Evolutionary conservation across 73 alveolate species (phyloP), one percentile per base, ranked within the genome.

Genomic region (Stentor roeselii): DNA sequence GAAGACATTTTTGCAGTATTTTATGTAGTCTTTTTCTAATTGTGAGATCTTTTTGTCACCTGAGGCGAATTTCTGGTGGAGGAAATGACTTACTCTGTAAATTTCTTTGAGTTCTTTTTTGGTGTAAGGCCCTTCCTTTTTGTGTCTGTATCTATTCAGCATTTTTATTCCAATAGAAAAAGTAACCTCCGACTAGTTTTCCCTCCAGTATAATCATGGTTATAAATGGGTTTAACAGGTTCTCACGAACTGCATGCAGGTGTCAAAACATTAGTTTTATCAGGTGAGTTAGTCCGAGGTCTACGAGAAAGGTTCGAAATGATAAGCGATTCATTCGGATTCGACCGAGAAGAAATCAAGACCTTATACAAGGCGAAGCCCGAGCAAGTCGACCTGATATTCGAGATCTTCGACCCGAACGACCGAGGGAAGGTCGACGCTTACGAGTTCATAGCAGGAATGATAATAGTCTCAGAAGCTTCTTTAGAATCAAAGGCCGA

Each of bases 351-450:
- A 39, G 93, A 89, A 14, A 83, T 90, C 42, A 77, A 83, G 61
- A 83, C 86, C 3, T 42, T 60, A 3, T 87, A 86, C 86, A 90
- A 90, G 61, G 87, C 91, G 76, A 77, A 85, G 27, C 76, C 87
- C 76, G 88, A 90, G 60, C 98, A 93, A 84, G 82, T 86, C 75
- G 95, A 95, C 78, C 84, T 88, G 76, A 82, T 93, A 59, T 93
- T 90, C 82, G 93, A 92, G 74, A 89, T 86, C 83, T 95, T 95
- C 87, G 99, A 95, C 76, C 88, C 91, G 92, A 94, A 95, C 86
- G 98, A 97, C 15, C 87, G 94, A 76, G 98, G 94, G 3, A 93
- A 95, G 86, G 90, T 95, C 27, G 99, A 95, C 86, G 93, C 96
- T 34, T 95, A 95, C 85, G 99, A 95, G 92, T 89, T 95, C 78